Conservation (phyloP, 2,329 filamentous ascomycete species). For the Gyromitra esculenta region DNA sequence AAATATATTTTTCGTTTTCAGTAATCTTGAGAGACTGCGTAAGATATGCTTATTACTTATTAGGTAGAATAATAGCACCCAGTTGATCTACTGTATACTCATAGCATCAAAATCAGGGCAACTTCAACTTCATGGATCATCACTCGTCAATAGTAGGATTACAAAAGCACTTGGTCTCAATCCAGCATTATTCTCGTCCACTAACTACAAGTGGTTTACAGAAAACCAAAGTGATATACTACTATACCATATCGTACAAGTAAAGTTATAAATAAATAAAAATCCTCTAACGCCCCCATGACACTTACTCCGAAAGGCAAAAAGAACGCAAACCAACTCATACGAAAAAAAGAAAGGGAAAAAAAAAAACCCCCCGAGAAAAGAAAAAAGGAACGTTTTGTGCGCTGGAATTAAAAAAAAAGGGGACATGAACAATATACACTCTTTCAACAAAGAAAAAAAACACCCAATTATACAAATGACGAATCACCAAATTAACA, state of each 20-base stretch:
- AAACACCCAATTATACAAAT: constrained; percentile 2
- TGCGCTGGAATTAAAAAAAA: no score
- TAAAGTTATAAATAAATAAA: not conserved
- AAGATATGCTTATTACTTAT: not conserved
- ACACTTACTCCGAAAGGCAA: not conserved
- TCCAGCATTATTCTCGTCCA: not conserved
- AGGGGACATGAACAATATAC: not conserved
- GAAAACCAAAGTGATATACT: not conserved
- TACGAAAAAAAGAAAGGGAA: not conserved
- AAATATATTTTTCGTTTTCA: not conserved
- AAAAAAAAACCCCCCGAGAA: no score
- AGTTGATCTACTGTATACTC: not conserved
- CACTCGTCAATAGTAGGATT: not conserved
- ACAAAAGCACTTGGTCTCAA: not conserved
- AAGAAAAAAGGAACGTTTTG: no score
- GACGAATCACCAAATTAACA: not conserved
- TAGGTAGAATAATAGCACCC: not conserved
- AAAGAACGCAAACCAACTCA: constrained; percentile 16
- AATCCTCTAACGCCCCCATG: constrained; percentile 6
- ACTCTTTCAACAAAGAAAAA: not conserved
- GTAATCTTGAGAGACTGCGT: not conserved
- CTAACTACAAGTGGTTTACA: not conserved
- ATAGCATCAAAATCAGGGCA: not conserved
- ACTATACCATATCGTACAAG: not conserved
- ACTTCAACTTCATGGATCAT: not conserved